Conservation (phyloP, 345 rosid species). For the Salix koriyanagi region DNA sequence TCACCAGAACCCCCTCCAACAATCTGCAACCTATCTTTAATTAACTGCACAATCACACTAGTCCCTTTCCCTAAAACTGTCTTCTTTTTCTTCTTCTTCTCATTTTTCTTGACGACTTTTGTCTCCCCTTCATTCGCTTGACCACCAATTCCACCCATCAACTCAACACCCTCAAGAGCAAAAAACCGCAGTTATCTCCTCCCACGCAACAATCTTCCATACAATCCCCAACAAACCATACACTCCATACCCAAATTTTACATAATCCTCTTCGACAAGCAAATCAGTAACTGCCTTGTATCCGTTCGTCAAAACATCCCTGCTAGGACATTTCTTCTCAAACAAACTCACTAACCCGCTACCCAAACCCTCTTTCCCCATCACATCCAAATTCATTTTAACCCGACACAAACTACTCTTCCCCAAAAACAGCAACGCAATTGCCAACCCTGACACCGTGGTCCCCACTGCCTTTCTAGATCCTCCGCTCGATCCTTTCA, state of each 20-base stretch:
- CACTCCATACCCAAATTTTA: slow-evolving; percentile 47
- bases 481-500: slow-evolving; percentile 30
- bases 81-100: slow-evolving; percentile 65
- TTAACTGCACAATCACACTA: slow-evolving; percentile 48
- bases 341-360: slow-evolving; percentile 28
- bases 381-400: slow-evolving; percentile 37
- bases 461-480: slow-evolving; percentile 26
- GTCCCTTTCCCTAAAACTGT: slow-evolving; percentile 73
- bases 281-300: slow-evolving; percentile 36
- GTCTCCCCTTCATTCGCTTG: slow-evolving; percentile 35
- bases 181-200: slow-evolving; percentile 54
- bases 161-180: slow-evolving; percentile 56
- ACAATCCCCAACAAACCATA: slow-evolving; percentile 39
- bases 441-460: slow-evolving; percentile 37
- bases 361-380: slow-evolving; percentile 34
- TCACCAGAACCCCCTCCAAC: slow-evolving; percentile 24
- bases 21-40: slow-evolving; percentile 49
- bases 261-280: slow-evolving; percentile 35
- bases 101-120: slow-evolving; percentile 46
- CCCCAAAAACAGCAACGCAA: slow-evolving; percentile 44
- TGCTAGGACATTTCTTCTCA: slow-evolving; percentile 20
- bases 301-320: slow-evolving; percentile 23
- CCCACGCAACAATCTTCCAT: slow-evolving; percentile 77
- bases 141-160: slow-evolving; percentile 28
- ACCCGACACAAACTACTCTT: slow-evolving; percentile 47